Conservation (phyloP, 176 grass and related monocot species). For the Raddia distichophylla region DNA sequence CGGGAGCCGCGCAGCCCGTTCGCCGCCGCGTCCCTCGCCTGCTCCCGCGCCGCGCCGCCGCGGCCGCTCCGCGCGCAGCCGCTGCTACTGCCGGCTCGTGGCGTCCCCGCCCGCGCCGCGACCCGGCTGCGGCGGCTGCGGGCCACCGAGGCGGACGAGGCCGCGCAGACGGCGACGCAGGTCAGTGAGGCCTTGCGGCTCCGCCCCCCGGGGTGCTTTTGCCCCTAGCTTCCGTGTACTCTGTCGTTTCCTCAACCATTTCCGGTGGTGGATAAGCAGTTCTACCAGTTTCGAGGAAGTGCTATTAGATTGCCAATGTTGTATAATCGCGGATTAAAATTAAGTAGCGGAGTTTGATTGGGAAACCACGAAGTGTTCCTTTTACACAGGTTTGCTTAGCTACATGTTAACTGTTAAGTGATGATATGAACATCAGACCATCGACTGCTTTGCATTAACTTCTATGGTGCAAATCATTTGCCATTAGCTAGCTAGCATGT, state of each 20-base stretch:
- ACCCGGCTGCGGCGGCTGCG: constrained; percentile 17
- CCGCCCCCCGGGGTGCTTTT: not conserved
- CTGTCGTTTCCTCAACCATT: not conserved
- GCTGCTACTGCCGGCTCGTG: constrained; percentile 13
- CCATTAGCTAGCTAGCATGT: not conserved
- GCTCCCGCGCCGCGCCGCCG: not conserved
- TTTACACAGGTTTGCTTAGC: not conserved
- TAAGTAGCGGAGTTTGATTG: not conserved
- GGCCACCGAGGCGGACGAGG: constrained; percentile 49
- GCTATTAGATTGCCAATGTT: not conserved
- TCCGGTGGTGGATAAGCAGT: not conserved
- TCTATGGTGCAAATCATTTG: not conserved
- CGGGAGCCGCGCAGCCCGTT: constrained; percentile 12
- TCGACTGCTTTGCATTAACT: constrained; percentile 2
- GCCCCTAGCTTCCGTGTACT: not conserved
- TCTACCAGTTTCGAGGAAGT: not conserved
- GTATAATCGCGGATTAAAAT: not conserved
- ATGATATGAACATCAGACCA: not conserved
- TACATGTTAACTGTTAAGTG: not conserved
- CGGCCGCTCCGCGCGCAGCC: constrained; percentile 35
- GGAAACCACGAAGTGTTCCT: not conserved
- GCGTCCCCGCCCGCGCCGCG: constrained; percentile 10
- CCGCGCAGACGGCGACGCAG: constrained; percentile 47
- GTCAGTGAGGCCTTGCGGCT: constrained; percentile 32
- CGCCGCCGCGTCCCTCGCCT: constrained; percentile 28